Conservation (phyloP, 805 yeast genomes). For the Priceomyces castillae region DNA sequence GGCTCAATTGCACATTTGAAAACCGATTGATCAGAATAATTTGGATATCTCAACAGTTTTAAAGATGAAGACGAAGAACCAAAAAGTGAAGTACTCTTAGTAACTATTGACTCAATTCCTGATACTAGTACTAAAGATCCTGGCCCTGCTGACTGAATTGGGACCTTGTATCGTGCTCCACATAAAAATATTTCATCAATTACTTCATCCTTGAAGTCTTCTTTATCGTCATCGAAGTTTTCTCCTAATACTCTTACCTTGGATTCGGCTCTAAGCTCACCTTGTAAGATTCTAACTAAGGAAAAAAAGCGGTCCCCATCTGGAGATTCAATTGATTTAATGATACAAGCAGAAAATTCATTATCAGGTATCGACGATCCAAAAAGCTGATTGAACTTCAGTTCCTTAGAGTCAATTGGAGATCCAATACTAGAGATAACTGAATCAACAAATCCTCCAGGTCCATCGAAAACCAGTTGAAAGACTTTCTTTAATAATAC, state of each 20-base stretch:
- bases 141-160: slow-evolving; percentile 49
- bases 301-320: slow-evolving; percentile 55
- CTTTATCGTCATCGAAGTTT: slow-evolving; percentile 47
- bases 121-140: slow-evolving; percentile 70
- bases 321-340: slow-evolving; percentile 56
- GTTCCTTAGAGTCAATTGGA: slow-evolving; percentile 11
- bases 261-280: slow-evolving; percentile 49
- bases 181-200: slow-evolving; percentile 49
- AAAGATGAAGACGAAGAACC: slow-evolving; percentile 19
- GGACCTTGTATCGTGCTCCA: slow-evolving; percentile 68
- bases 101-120: slow-evolving; percentile 57
- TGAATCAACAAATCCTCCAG: slow-evolving; percentile 53
- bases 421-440: slow-evolving; percentile 29
- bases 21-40: slow-evolving; percentile 53
- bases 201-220: slow-evolving; percentile 46
- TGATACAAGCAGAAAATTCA: slow-evolving; percentile 21
- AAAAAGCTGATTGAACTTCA: not conserved
- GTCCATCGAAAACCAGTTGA: slow-evolving; percentile 48
- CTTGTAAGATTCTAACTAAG: slow-evolving; percentile 61
- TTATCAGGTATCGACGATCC: not conserved
- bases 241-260: slow-evolving; percentile 58
- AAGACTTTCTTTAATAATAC: slow-evolving; percentile 56
- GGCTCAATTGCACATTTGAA: slow-evolving; percentile 86
- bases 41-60: slow-evolving; percentile 35
- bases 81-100: slow-evolving; percentile 60